Evolutionary conservation across 2,329 filamentous ascomycete species (phyloP).

Genomic region (Chaetomium strumarium): DNA sequence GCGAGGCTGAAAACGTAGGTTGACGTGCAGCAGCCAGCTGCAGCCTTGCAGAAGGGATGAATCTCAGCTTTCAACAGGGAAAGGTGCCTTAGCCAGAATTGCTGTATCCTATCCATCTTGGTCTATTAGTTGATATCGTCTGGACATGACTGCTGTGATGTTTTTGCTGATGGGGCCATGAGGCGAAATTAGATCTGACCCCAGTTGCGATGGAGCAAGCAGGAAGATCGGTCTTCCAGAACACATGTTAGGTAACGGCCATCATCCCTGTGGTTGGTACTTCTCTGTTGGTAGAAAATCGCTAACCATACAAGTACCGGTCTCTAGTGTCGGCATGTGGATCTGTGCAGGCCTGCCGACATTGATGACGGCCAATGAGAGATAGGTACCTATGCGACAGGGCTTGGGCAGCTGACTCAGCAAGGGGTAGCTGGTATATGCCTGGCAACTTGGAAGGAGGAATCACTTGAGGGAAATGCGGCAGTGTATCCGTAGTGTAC

Average conservation of each 20-base stretch:
- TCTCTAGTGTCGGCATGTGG: background rate
- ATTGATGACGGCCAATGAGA: background rate
- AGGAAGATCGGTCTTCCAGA: background rate
- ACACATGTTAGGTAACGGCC: background rate
- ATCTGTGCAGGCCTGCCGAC: background rate
- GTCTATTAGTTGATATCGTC: no score
- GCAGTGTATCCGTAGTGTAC: background rate
- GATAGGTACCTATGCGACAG: background rate
- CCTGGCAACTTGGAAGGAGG: background rate
- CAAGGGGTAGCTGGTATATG: background rate
- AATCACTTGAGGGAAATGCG: background rate
- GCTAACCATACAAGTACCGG: background rate
- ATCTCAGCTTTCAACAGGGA: no score
- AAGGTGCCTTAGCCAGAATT: no score
- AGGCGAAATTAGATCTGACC: no score
- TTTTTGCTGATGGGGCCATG: no score
- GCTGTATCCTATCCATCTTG: no score
- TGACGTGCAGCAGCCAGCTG: constrained; percentile 9
- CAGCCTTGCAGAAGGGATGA: constrained; percentile 8
- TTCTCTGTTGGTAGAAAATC: background rate
- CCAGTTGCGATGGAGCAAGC: no score
- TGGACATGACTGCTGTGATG: no score
- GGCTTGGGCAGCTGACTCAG: no score
- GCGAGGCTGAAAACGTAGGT: constrained; percentile 8
- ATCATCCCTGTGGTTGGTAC: background rate